Evolutionary conservation across 768 basidiomycete species (phyloP).

Genomic region (Leccinum sublutescens): DNA sequence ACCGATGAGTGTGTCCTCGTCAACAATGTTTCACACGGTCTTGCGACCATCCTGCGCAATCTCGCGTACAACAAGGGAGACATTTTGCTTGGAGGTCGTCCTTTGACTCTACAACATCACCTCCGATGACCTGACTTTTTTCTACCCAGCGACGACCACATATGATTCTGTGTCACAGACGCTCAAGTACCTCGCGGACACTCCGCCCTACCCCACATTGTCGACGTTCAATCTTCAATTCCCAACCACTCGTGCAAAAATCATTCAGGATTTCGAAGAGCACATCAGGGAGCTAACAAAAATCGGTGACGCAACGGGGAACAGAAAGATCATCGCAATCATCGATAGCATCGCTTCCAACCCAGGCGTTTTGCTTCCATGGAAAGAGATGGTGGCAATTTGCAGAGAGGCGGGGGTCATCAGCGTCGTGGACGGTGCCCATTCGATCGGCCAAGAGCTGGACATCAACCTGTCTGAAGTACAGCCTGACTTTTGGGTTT

Average conservation of each 20-base stretch:
- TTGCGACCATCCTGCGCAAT: conserved; percentile 68
- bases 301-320: conserved; percentile 18
- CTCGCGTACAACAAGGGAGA: conserved; percentile 55
- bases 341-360: conserved; percentile 65
- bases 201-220: conserved; percentile 49
- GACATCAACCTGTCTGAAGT: conserved; percentile 53
- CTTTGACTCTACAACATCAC: background rate
- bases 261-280: conserved; percentile 49
- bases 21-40: conserved; percentile 30
- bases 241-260: conserved; percentile 54
- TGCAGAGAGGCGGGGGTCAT: conserved; percentile 61
- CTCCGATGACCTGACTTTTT: background rate
- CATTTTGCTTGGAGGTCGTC: conserved; percentile 49
- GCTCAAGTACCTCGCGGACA: conserved; percentile 53
- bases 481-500: conserved; percentile 76
- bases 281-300: conserved; percentile 34
- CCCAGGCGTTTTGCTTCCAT: conserved; percentile 66
- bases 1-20: conserved; percentile 57
- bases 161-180: conserved; percentile 56
- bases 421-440: conserved; percentile 78
- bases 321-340: conserved; percentile 58
- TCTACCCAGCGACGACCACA: conserved; percentile 48
- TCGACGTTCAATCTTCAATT: conserved; percentile 52
- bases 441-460: conserved; percentile 71
- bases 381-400: conserved; percentile 66